A percentile compares a stretch with the other conserved stretches of the same genome.
Conservation (phyloP, 2,329 filamentous ascomycete species). For the Paecilomyces niveus region DNA sequence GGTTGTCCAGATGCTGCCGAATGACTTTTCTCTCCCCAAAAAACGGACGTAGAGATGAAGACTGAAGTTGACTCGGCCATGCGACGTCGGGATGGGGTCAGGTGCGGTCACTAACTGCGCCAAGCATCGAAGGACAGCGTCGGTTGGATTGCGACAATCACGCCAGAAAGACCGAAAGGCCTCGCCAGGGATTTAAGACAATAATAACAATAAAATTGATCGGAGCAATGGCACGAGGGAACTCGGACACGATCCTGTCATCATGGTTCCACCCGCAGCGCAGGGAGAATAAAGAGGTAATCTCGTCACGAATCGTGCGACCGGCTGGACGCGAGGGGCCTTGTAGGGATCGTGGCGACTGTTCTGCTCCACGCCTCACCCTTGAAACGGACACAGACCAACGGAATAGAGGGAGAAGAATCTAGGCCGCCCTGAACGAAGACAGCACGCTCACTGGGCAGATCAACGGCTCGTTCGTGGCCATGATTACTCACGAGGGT, state of each 20-base stretch:
- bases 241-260: neutral
- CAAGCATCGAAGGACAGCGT: neutral
- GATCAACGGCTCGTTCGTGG: neutral
- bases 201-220: neutral
- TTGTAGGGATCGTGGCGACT: neutral
- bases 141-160: neutral
- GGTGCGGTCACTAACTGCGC: constrained; percentile 1
- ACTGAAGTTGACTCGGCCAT: neutral
- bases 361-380: neutral
- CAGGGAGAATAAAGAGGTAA: neutral
- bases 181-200: neutral
- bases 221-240: neutral
- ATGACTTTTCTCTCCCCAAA: neutral
- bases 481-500: neutral
- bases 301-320: neutral
- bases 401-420: neutral
- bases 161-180: neutral
- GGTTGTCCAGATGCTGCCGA: neutral
- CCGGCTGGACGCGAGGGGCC: neutral
- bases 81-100: neutral
- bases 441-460: neutral
- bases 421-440: neutral
- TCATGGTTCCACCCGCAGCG: neutral
- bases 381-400: neutral
- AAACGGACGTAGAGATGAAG: neutral